phyloP scores from a whole-genome alignment of 768 basidiomycete genomes.

The Hortiboletus campestris region DNA sequence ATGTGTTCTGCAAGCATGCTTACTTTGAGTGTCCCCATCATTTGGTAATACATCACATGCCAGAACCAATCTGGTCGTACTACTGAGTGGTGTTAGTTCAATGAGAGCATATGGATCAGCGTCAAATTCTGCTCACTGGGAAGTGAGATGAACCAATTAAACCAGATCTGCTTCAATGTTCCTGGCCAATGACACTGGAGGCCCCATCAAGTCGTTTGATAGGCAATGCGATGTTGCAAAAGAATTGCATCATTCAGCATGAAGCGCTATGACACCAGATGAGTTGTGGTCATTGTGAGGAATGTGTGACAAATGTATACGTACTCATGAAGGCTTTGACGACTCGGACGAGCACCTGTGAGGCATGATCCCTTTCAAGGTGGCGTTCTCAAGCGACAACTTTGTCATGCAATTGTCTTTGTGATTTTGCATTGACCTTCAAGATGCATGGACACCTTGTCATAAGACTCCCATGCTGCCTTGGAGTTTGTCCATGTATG shows the following conservation, averaged over 20 bases:
- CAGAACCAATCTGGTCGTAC: slow-evolving; percentile 4
- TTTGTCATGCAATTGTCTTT: slow-evolving; percentile 19
- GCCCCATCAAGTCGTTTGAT: slow-evolving; percentile 20
- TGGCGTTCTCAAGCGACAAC: slow-evolving; percentile 18
- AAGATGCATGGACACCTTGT: slow-evolving; percentile 8
- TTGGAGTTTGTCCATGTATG: slow-evolving; percentile 22
- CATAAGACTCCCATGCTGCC: slow-evolving; percentile 15
- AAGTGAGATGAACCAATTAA: slow-evolving; percentile 15
- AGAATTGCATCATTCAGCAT: slow-evolving; percentile 18
- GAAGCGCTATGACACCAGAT: slow-evolving; percentile 5
- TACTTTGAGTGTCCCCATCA: slow-evolving; percentile 15
- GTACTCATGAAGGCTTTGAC: slow-evolving; percentile 16
- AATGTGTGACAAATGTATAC: background rate
- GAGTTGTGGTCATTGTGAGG: background rate
- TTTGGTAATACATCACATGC: slow-evolving; percentile 14
- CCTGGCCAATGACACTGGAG: slow-evolving; percentile 16
- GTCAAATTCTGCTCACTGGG: background rate
- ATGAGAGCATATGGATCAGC: background rate
- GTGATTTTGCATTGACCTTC: slow-evolving; percentile 17
- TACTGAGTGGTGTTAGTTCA: background rate
- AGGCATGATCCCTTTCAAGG: slow-evolving; percentile 16
- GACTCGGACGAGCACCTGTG: slow-evolving; percentile 17
- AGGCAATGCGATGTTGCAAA: slow-evolving; percentile 15
- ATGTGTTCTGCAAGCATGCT: slow-evolving; percentile 15
- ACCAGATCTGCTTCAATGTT: slow-evolving; percentile 11